Base-by-base conservation (phyloP, 441 rosid genomes). In the Gossypium aridum region DNA sequence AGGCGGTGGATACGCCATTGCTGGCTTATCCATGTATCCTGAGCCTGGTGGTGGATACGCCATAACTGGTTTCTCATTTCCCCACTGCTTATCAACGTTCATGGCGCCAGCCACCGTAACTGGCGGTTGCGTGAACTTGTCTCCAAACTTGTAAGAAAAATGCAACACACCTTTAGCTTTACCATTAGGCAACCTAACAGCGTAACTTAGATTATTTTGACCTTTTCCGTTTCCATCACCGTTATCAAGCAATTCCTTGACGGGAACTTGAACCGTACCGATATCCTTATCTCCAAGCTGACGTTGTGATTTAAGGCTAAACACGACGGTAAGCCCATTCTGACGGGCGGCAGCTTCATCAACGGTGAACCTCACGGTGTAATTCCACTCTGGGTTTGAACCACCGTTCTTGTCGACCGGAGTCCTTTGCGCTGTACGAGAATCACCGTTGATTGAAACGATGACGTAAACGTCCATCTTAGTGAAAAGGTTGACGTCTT, bases 381-480 rank as follows among this genome's bases (percentile, higher is more conserved):
- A 81, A 68, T 87, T 83, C 88, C 87, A 89, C 0, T 22, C 19
- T 1, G 89, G 90, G 66, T 81, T 79, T 16, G 77, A 65, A 9
- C 93, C 90, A 13, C 83, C 78, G 4, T 82, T 77, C 23, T 76
- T 83, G 75, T 82, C 62, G 1, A 86, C 80, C 10, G 77, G 77
- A 62, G 87, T 82, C 34, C 77, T 83, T 65, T 78, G 85, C 22
- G 75, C 6, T 28, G 77, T 63, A 10, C 69, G 59, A 5, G 71
- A 76, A 57, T 83, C 90, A 22, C 91, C 85, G n/a, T 76, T 63
- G 78, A 89, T 76, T 2, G 86, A 74, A 51, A 76, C 86, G 45
- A 76, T 69, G 2, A 80, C 88, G 72, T 84, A 87, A 4, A 85
- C 86, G 72, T 82, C 83, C 91, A 87, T 89, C 79, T 79, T 85